Conservation (phyloP, 345 rosid species). For the Microcos paniculata region DNA sequence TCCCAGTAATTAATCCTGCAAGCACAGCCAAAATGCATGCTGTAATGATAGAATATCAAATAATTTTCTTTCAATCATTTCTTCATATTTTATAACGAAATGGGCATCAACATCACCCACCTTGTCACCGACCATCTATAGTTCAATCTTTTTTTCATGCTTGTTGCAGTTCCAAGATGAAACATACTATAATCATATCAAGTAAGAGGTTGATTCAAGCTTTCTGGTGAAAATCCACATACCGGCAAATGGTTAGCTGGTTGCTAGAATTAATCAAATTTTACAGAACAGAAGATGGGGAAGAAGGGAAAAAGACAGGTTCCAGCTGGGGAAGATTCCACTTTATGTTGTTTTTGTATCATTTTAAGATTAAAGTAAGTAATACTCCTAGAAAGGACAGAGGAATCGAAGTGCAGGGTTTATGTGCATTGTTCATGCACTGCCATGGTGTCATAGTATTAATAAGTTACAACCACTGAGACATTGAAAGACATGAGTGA, state of each 20-base stretch:
- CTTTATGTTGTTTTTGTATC: background rate
- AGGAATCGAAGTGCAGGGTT: background rate
- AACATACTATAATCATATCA: background rate
- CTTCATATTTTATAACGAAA: background rate
- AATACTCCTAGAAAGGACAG: background rate
- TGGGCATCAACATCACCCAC: background rate
- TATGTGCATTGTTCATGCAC: constrained; percentile 7
- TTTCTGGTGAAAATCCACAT: background rate
- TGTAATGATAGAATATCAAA: constrained; percentile 11
- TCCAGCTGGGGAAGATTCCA: constrained; percentile 3
- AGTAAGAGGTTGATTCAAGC: background rate
- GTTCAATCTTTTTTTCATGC: constrained; percentile 1
- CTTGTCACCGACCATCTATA: background rate
- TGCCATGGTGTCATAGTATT: background rate
- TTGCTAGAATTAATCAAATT: background rate
- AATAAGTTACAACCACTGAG: background rate
- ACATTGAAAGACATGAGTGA: background rate
- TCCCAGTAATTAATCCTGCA: constrained; percentile 20
- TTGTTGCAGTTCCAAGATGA: background rate
- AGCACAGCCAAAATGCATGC: constrained; percentile 18
- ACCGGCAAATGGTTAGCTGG: background rate
- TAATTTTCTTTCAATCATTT: background rate
- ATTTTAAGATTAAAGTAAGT: background rate
- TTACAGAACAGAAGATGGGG: background rate
- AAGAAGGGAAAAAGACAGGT: background rate